Evolutionary conservation across 2,329 filamentous ascomycete species (phyloP), one percentile per base, ranked within the genome.

Genomic region (Scedosporium aurantiacum): DNA sequence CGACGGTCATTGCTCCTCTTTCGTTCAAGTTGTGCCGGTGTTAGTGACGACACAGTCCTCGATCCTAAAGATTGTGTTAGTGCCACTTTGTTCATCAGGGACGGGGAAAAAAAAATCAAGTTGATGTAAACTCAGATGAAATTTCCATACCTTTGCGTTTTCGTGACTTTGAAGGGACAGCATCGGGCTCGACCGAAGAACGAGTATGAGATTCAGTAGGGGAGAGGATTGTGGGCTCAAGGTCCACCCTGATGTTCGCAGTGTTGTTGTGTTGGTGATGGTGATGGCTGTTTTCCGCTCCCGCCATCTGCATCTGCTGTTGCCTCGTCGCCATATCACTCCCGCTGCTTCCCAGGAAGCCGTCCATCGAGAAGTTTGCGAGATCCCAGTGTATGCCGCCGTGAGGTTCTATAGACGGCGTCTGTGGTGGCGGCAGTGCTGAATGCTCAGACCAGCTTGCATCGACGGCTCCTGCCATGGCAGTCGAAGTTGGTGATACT

Each of bases 1-100:
- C 96, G 90, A 64, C 91, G 84, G 72, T 96, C 91, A 76, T 96
- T 96, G 69, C 90, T 90, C 65, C 92, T 82, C 78, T 96, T 97
- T 73, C 91, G 89, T 32, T 88, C 90, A 63, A 96, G 82, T 74
- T 96, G 92, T 64, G 92, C 89, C 5, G 91, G 89, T 10, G 90
- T 95, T 70, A 96, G 80, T 69, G 89, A 93, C 65, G 91, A 90
- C 61, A 96, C 91, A 65, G 89, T 91, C 66, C 91, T 84, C 63
- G 88, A 82, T 57, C 82, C 82, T 80, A 57, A 41, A 25, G 18
- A 40, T 5, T 5, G 23, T 41, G 28, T 25, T 61, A 25, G 16
- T 25, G 21, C n/a, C 18, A 43, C 47, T n/a, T n/a, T n/a, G n/a
- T n/a, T n/a, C 7, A 40, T 4, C 6, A 27, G 2, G 12, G n/a